phyloP scores from a whole-genome alignment of 495 filamentous ascomycete genomes.

The Daldinia vernicosa region DNA sequence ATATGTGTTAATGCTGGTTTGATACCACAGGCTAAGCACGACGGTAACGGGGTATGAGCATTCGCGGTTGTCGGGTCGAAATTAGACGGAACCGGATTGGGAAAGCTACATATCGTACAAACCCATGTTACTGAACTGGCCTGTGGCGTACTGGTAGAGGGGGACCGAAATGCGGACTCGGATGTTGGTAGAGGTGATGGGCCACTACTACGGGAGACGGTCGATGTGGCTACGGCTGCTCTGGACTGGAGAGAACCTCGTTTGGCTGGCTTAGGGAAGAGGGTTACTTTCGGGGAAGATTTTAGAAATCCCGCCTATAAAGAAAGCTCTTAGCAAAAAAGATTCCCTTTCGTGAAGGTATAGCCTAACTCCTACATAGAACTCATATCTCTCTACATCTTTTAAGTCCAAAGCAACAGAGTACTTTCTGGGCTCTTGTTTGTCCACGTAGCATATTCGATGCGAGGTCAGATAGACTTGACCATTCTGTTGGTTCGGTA shows the following conservation, averaged over 20 bases:
- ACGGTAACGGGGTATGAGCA: constrained; percentile 76
- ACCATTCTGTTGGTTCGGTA: constrained; percentile 92
- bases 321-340: constrained; percentile 30
- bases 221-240: constrained; percentile 47
- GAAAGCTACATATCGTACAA: constrained; percentile 95
- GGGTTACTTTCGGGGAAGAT: constrained; percentile 90
- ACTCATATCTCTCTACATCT: constrained; percentile 89
- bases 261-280: constrained; percentile 79
- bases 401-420: constrained; percentile 88
- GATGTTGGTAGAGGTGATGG: constrained; percentile 59
- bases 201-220: constrained; percentile 54
- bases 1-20: constrained; percentile 84
- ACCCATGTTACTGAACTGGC: constrained; percentile 86
- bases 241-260: constrained; percentile 60
- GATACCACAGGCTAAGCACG: constrained; percentile 93
- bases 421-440: constrained; percentile 83
- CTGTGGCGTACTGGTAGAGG: constrained; percentile 58
- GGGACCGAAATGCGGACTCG: constrained; percentile 59
- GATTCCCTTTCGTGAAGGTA: constrained; percentile 7
- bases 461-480: constrained; percentile 96
- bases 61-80: constrained; percentile 85
- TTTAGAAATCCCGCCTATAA: constrained; percentile 89
- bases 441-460: constrained; percentile 92
- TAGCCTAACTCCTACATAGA: constrained; percentile 68
- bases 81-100: constrained; percentile 93